These are phyloP conservation scores for Camellia japonica DNA, from an alignment of 148 eudicot genomes.

Conservation along the genomic window DNA sequence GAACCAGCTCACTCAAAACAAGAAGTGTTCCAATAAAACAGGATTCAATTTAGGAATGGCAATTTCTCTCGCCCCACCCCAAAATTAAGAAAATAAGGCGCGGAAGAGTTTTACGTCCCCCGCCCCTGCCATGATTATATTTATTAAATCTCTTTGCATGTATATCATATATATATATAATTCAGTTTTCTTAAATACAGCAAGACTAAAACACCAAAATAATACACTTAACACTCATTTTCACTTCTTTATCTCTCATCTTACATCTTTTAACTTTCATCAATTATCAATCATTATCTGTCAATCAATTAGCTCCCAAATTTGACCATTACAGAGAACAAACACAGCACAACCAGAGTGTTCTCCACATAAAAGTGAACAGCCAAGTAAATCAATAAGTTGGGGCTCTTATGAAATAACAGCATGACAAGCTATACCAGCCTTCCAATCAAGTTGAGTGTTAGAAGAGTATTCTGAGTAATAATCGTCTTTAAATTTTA, in stretches of 20 bases:
- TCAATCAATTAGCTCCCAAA: background rate
- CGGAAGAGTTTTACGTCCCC: no score
- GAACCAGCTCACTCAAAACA: background rate
- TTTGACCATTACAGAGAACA: background rate
- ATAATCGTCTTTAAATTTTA: background rate
- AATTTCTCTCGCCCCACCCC: no score
- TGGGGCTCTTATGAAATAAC: background rate
- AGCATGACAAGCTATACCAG: background rate
- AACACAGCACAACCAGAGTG: background rate
- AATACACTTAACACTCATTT: no score
- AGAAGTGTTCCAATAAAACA: background rate
- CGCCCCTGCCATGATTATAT: no score
- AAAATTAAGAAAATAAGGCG: no score
- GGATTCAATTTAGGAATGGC: background rate
- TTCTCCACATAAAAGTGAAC: background rate
- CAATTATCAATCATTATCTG: no score
- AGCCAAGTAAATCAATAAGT: background rate
- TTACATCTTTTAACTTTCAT: no score
- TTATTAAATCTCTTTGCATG: no score
- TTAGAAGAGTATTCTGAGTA: background rate
- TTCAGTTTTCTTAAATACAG: no score
- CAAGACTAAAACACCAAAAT: no score
- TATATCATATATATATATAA: no score
- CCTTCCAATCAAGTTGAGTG: slow-evolving; percentile 3
- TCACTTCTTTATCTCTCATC: no score